phyloP scores from a whole-genome alignment of 2,329 filamentous ascomycete genomes.

The Aspergillus candidus region DNA sequence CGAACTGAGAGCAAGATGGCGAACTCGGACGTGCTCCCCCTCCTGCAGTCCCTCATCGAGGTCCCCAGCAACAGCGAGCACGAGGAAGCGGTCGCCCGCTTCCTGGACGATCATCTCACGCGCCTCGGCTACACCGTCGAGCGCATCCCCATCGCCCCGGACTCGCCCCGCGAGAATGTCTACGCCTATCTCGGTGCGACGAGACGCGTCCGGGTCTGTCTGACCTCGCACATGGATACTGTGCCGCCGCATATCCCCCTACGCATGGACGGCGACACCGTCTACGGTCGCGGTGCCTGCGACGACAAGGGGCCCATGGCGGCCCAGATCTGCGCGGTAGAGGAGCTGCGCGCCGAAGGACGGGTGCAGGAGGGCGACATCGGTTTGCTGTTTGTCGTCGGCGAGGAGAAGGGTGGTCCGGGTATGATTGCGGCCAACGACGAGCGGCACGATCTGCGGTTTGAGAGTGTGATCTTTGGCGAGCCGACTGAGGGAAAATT shows the following conservation, averaged over 20 bases:
- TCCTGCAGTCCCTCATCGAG: slow-evolving; percentile 32
- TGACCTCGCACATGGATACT: slow-evolving; percentile 40
- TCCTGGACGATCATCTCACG: slow-evolving; percentile 28
- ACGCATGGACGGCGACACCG: slow-evolving; percentile 41
- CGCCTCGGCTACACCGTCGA: slow-evolving; percentile 33
- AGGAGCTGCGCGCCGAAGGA: slow-evolving; percentile 45
- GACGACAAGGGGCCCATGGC: slow-evolving; percentile 60
- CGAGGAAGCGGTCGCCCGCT: slow-evolving; percentile 32
- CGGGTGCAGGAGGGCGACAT: slow-evolving; percentile 46
- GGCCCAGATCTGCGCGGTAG: slow-evolving; percentile 64
- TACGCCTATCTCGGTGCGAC: slow-evolving; percentile 34
- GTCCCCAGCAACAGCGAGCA: slow-evolving; percentile 35
- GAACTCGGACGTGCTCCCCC: slow-evolving; percentile 9
- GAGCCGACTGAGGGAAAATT: slow-evolving; percentile 53
- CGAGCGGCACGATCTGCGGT: slow-evolving; percentile 29
- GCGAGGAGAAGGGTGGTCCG: slow-evolving; percentile 51
- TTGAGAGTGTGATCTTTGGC: slow-evolving; percentile 48
- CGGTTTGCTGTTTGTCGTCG: slow-evolving; percentile 58
- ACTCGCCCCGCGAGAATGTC: slow-evolving; percentile 32
- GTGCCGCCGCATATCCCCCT: slow-evolving; percentile 70
- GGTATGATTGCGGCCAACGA: slow-evolving; percentile 50
- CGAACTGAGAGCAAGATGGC: no score
- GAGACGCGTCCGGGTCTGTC: slow-evolving; percentile 25
- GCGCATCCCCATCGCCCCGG: slow-evolving; percentile 28
- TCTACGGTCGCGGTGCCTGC: slow-evolving; percentile 64